These are phyloP conservation scores for Lantana camara DNA, from an alignment of 257 asterid genomes.

Conservation along the genomic window DNA sequence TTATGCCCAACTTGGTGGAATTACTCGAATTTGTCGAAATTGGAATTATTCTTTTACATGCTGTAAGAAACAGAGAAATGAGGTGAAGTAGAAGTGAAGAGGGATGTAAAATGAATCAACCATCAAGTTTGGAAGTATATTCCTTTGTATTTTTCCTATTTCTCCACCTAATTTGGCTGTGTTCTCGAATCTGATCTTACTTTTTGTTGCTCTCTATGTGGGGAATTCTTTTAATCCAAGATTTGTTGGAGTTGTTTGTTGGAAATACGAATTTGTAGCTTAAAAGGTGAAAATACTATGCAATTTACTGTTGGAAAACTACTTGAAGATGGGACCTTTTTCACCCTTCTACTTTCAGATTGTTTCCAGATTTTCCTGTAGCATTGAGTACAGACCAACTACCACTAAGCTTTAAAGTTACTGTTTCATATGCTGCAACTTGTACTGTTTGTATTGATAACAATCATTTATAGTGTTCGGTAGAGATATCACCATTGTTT, in stretches of 20 bases:
- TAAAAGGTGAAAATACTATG: conserved; percentile 38
- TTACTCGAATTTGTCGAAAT: no score
- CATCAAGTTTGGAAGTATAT: conserved; percentile 28
- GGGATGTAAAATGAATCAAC: conserved; percentile 48
- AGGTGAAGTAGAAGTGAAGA: conserved; percentile 32
- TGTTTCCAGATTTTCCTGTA: conserved; percentile 17
- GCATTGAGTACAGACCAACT: neutral
- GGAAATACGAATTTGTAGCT: conserved; percentile 37
- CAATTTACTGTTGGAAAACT: neutral
- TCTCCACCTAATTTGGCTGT: conserved; percentile 30
- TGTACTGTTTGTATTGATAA: neutral
- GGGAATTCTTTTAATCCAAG: conserved; percentile 24
- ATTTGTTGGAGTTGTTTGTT: conserved; percentile 28
- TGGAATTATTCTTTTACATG: neutral
- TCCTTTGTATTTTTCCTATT: conserved; percentile 31
- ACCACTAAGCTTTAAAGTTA: neutral
- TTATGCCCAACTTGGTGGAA: neutral
- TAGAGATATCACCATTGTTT: no score
- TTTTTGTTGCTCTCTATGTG: conserved; percentile 13
- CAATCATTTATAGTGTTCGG: conserved; percentile 8
- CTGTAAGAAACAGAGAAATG: conserved; percentile 1
- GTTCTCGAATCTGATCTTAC: no score
- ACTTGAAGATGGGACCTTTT: conserved; percentile 10
- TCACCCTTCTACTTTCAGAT: neutral
- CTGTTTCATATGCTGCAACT: conserved; percentile 5